Evolutionary conservation across 352 stramenopile genomes (phyloP).

Genomic region (Pythium dissimile): DNA sequence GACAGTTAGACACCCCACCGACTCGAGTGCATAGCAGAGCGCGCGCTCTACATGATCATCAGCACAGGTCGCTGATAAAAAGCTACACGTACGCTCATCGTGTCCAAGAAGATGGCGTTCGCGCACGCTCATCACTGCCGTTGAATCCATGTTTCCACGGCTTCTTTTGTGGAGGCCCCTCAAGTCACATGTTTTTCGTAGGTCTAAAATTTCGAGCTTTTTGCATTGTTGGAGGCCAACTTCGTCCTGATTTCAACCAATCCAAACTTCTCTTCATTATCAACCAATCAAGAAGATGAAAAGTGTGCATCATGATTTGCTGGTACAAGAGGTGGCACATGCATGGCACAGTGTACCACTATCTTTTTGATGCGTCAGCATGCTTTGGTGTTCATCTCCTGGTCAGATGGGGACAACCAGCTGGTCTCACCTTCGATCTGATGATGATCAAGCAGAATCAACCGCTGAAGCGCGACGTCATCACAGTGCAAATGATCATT

Average conservation of each 20-base stretch:
- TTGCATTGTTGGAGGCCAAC: conserved; percentile 1
- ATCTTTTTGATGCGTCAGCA: conserved; percentile 8
- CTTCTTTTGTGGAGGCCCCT: not conserved
- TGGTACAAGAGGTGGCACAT: not conserved
- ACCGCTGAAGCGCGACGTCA: conserved; percentile 7
- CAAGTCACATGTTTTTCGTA: conserved; percentile 26
- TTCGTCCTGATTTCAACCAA: not conserved
- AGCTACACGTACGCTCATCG: not conserved
- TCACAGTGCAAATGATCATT: conserved; percentile 12
- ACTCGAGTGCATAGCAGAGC: not conserved
- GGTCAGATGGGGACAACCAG: conserved; percentile 5
- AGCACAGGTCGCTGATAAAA: no score
- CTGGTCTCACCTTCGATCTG: conserved; percentile 10
- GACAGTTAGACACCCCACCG: not conserved
- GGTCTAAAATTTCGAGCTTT: conserved; percentile 1
- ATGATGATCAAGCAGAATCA: conserved; percentile 4
- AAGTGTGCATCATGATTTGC: not conserved
- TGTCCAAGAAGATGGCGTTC: not conserved
- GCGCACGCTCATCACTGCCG: not conserved
- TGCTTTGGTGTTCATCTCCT: conserved; percentile 6
- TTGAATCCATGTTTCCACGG: conserved; percentile 14
- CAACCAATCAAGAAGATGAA: not conserved
- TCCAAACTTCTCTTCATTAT: not conserved
- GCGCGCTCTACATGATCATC: not conserved
- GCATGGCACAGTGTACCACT: conserved; percentile 12